A percentile compares a stretch with the other conserved stretches of the same genome.
These are phyloP conservation scores for Fusarium devonianum DNA, from an alignment of 2,329 filamentous ascomycete species.

Conservation along the genomic window DNA sequence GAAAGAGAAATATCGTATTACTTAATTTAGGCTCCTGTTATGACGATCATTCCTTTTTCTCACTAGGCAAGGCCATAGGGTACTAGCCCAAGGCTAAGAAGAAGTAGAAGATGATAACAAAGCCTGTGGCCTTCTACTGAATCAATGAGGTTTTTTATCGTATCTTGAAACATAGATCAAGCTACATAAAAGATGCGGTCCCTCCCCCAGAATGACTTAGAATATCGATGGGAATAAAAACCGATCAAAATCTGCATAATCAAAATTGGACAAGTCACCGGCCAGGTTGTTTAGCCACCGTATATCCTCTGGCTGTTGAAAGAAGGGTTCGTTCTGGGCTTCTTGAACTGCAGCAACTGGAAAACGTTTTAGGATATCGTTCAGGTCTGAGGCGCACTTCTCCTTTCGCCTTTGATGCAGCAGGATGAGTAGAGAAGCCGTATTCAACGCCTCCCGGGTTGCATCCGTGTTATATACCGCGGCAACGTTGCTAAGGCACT, in stretches of 20 bases:
- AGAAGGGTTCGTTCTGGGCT: neutral
- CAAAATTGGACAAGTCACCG: conserved; percentile 53
- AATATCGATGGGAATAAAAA: conserved; percentile 42
- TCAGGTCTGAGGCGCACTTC: conserved; percentile 49
- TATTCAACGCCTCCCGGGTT: conserved; percentile 61
- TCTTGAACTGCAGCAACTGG: conserved; percentile 34
- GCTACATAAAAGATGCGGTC: too few relatives aligned
- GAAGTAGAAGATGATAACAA: too few relatives aligned
- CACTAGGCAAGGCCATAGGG: too few relatives aligned
- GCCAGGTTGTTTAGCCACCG: conserved; percentile 52
- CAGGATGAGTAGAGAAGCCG: conserved; percentile 60
- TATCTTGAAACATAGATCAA: too few relatives aligned
- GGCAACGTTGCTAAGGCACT: conserved; percentile 51
- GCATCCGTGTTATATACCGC: conserved; percentile 54
- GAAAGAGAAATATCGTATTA: too few relatives aligned
- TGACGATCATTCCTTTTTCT: too few relatives aligned
- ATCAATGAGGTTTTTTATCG: too few relatives aligned
- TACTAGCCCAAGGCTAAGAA: too few relatives aligned
- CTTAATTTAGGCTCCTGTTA: too few relatives aligned
- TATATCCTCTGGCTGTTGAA: conserved; percentile 33
- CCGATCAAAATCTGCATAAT: conserved; percentile 54
- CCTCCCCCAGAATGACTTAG: too few relatives aligned
- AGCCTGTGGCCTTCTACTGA: too few relatives aligned
- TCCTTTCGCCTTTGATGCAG: conserved; percentile 61
- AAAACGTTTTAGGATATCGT: conserved; percentile 48